Evolutionary conservation across 805 yeast genomes (phyloP), one percentile per base, ranked within the genome.

Genomic region (Lipomyces kockii): DNA sequence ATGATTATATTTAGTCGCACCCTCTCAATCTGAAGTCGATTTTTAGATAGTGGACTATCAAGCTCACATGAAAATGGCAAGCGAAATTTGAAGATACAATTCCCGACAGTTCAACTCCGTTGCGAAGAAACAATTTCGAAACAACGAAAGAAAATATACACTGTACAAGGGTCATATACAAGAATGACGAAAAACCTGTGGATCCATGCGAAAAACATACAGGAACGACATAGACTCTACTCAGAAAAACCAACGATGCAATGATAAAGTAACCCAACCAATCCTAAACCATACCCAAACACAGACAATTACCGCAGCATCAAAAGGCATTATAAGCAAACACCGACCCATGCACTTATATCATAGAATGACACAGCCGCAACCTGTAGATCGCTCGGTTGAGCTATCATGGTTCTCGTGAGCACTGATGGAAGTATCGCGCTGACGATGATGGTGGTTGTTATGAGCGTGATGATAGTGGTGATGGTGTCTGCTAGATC

Each of bases 351-450:
- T 14, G 20, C 14, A 22, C 11, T 27, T 17, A 22, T 53, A 14
- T 62, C 22, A 65, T 22, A 60, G 49, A 32, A 67, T 65, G 7
- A 62, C 43, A 39, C 71, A 67, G n/a, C 71, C 68, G 55, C 71
- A 64, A 12, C 66, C 66, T 1, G 64, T 32, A 9, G 66, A 58
- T 12, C 54, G 62, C 14, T 25, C 46, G 20, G 25, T 55, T 32
- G 25, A 34, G 39, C 53, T 49, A 17, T 39, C 51, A 20, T 54
- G 39, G 34, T 55, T 55, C 29, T 27, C 53, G 53, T 58, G 12
- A 5, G 27, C 49, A 27, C 49, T 25, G 60, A 22, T 14, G 60
- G 27, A 35, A 17, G 49, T 32, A 17, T 20, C 49, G 32, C 29
- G 59, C 14, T 22, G 57, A 29, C 56, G 37, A 46, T 25, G 32